Conservation (phyloP, 169 alveolate genomes). For the Condylostoma magnum region DNA sequence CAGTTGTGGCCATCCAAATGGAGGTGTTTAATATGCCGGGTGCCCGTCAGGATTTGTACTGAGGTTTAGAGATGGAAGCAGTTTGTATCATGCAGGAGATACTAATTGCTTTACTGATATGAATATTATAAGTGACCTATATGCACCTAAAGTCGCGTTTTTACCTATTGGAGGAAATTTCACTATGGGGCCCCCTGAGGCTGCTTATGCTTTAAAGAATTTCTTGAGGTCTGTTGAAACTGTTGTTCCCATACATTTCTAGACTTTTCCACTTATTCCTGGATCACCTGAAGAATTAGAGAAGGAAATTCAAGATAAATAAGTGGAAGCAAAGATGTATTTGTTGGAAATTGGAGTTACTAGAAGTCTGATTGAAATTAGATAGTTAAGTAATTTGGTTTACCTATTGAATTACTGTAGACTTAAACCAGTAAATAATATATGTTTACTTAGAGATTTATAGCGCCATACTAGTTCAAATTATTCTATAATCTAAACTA, state of each 20-base stretch:
- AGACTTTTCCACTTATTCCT: constrained; percentile 41
- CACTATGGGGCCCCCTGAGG: constrained; percentile 67
- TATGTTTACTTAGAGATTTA: too few species aligned
- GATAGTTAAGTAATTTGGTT: too few species aligned
- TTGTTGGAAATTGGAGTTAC: too few species aligned
- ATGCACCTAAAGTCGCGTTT: constrained; percentile 41
- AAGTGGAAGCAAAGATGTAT: too few species aligned
- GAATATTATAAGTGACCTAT: constrained; percentile 43
- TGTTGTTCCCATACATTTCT: constrained; percentile 56
- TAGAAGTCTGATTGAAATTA: too few species aligned
- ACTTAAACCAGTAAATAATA: too few species aligned
- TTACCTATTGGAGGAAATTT: constrained; percentile 57
- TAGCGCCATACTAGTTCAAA: too few species aligned
- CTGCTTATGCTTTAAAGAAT: constrained; percentile 54
- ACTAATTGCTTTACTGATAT: constrained; percentile 50
- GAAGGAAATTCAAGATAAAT: constrained; percentile 3
- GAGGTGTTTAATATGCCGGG: constrained; percentile 35
- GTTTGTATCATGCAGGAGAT: constrained; percentile 57
- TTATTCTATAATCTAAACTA: too few species aligned
- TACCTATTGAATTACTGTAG: too few species aligned
- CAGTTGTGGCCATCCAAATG: constrained; percentile 37
- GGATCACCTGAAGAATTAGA: constrained; percentile 48
- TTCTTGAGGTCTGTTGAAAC: constrained; percentile 30
- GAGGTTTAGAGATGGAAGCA: constrained; percentile 23
- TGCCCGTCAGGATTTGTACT: constrained; percentile 45